Percentiles rank a stretch among this genome's conserved stretches.
Conservation (phyloP, 2,329 filamentous ascomycete species). For the Aureobasidium sp. region DNA sequence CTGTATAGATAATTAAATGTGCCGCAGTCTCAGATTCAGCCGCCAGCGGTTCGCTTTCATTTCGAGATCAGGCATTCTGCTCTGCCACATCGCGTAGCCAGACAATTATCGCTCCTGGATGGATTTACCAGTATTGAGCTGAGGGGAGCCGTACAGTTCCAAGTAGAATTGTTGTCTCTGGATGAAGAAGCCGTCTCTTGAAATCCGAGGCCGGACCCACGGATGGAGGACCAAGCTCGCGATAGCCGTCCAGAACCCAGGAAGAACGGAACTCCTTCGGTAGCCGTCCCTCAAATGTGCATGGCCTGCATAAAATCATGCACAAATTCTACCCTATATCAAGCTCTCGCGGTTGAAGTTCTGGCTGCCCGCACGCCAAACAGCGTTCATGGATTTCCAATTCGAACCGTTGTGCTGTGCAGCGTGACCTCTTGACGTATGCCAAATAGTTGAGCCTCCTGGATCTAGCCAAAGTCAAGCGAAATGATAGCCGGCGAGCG, state of each 20-base stretch:
- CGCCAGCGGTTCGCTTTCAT: not conserved
- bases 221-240: not conserved
- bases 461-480: constrained; percentile 5
- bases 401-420: not conserved
- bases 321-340: not conserved
- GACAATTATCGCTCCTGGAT: not conserved
- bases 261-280: constrained; percentile 1
- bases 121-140: not conserved
- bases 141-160: not conserved
- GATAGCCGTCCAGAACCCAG: not conserved
- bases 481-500: not conserved
- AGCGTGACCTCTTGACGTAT: constrained; percentile 10
- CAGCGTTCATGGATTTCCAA: constrained; percentile 1
- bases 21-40: not conserved
- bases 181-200: not conserved
- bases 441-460: not conserved
- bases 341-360: not conserved
- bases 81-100: not conserved
- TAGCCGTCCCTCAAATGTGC: not conserved
- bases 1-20: not conserved
- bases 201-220: constrained; percentile 10
- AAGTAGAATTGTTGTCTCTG: not conserved
- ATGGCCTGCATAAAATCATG: not conserved
- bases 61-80: too few species aligned
- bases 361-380: not conserved